A percentile compares a stretch with the other conserved stretches of the same genome.
These are phyloP conservation scores for Beauveria asiatica DNA, from an alignment of 2,329 filamentous ascomycete species.

Conservation along the genomic window DNA sequence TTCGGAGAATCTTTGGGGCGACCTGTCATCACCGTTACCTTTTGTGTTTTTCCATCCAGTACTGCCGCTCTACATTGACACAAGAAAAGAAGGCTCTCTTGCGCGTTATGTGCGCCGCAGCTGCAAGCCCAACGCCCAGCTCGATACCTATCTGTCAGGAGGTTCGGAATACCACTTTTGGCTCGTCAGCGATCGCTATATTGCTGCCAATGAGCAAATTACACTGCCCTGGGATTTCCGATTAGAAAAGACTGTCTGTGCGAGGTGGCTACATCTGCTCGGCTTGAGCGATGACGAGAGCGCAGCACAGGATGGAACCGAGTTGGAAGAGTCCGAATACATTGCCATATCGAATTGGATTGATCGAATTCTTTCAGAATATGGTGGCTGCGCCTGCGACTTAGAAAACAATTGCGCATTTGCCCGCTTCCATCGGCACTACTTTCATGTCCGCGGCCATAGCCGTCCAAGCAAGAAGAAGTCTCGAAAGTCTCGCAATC, in stretches of 20 bases:
- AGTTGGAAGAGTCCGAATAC: conserved; percentile 53
- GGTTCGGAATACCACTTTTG: conserved; percentile 83
- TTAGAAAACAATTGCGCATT: conserved; percentile 55
- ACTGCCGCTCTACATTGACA: conserved; percentile 88
- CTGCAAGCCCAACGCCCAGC: conserved; percentile 78
- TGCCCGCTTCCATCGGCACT: conserved; percentile 52
- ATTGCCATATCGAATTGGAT: conserved; percentile 56
- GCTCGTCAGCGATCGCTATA: conserved; percentile 73
- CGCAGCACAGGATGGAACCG: conserved; percentile 39
- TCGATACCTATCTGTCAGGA: conserved; percentile 78
- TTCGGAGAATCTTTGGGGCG: conserved; percentile 57
- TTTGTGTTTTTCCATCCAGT: conserved; percentile 84
- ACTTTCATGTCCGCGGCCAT: conserved; percentile 38
- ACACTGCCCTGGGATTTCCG: conserved; percentile 62
- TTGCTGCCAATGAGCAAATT: conserved; percentile 55
- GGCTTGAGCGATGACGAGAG: conserved; percentile 54
- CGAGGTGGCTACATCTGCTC: conserved; percentile 49
- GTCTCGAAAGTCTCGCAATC: conserved; percentile 44
- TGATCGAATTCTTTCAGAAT: conserved; percentile 62
- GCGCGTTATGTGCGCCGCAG: conserved; percentile 88
- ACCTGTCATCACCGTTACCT: conserved; percentile 55
- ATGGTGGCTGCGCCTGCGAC: conserved; percentile 71
- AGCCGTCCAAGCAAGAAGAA: conserved; percentile 39
- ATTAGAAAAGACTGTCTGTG: conserved; percentile 45
- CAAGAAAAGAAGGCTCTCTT: conserved; percentile 73